Evolutionary conservation across 2,329 filamentous ascomycete species (phyloP), one percentile per base, ranked within the genome.

Genomic region (Sclerotinia borealis): DNA sequence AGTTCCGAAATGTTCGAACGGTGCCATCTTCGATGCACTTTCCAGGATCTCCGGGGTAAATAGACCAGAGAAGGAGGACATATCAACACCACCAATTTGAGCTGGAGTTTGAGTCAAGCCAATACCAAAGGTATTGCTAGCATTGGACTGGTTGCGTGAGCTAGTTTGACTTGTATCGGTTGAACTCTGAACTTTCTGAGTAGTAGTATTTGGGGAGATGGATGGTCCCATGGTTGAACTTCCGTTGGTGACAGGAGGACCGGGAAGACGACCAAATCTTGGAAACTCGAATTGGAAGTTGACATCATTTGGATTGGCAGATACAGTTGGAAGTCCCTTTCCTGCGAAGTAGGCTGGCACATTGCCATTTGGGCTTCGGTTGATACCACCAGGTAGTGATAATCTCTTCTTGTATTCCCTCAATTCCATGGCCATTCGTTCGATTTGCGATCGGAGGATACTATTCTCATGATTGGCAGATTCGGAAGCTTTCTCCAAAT

Each of bases 231-330:
- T 27, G 41, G 49, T 51, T 51, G 64, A 54, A 19, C 61, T 59
- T 37, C 63, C 59, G 22, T 63, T 66, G 25, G 55, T 64, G 31
- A 65, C 43, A 4, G 68, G 62, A 70, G 80, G 78, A 6, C 83
- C 69, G 47, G 84, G 83, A 31, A 96, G 82, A 64, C 87, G 83
- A 52, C 95, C 95, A 72, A 99, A 98, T 74, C 90, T 93, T 68
- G 95, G 93, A 68, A 98, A 98, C 69, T 98, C 93, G 70, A 99
- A 98, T 69, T 93, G 88, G 74, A 98, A 98, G 74, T 89, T 92
- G 74, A 90, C 88, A 67, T 90, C 89, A 71, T 82, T 86, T 61
- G 88, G 79, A 69, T 86, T 88, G 67, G 85, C 74, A 8, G 59
- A 31, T 13, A 80, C 80, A 27, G 79, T 75, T 71, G 82, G 78